Percentiles rank a stretch among this genome's conserved stretches.
phyloP scores from a whole-genome alignment of 345 rosid genomes.

The Nephelium lappaceum region DNA sequence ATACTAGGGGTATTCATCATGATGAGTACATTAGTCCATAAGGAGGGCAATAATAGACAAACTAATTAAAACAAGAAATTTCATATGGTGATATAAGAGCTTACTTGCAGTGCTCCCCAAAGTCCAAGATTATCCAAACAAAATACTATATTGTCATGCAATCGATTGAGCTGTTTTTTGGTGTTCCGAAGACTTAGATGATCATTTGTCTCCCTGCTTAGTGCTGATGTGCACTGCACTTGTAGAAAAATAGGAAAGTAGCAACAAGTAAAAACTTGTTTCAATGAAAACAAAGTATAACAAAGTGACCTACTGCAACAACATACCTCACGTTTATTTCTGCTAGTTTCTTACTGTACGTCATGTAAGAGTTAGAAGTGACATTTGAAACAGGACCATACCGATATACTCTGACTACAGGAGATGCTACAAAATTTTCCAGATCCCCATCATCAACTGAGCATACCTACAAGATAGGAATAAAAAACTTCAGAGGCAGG shows the following conservation, averaged over 20 bases:
- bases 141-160: constrained; percentile 69
- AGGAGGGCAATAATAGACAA: not conserved
- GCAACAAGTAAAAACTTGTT: constrained; percentile 20
- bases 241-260: constrained; percentile 26
- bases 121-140: constrained; percentile 76
- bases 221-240: constrained; percentile 68
- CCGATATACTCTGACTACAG: constrained; percentile 58
- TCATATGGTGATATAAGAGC: constrained; percentile 25
- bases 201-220: constrained; percentile 52
- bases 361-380: constrained; percentile 32
- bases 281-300: constrained; percentile 25
- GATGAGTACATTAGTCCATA: not conserved
- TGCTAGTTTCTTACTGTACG: constrained; percentile 42
- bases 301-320: constrained; percentile 18
- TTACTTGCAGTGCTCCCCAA: constrained; percentile 81
- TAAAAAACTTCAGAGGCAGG: not conserved
- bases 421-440: constrained; percentile 70
- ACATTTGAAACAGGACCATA: constrained; percentile 52
- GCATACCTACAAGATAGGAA: constrained; percentile 55
- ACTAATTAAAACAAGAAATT: constrained; percentile 15
- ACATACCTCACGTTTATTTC: constrained; percentile 61
- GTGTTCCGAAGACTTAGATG: constrained; percentile 51
- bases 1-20: not conserved
- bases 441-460: constrained; percentile 71
- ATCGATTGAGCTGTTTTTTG: constrained; percentile 54